These are phyloP conservation scores for Vitis labrusca DNA, from an alignment of 164 flowering plant genomes.

Conservation along the genomic window DNA sequence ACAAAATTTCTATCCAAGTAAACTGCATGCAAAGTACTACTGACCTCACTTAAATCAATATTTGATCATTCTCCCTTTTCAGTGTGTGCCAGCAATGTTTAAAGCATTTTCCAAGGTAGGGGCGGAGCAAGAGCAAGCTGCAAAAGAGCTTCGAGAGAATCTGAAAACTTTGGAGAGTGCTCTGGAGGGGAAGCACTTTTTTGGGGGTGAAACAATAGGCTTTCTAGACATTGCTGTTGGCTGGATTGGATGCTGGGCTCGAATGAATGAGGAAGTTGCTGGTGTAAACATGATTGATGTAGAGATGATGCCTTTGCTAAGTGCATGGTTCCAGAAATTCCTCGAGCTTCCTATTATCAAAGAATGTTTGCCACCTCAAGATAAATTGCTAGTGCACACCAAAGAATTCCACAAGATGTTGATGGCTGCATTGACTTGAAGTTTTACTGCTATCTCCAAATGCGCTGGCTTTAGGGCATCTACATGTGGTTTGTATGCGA, in stretches of 20 bases:
- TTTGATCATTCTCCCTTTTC: not conserved
- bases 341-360: conserved; percentile 24
- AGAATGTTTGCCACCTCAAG: conserved; percentile 25
- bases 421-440: conserved; percentile 18
- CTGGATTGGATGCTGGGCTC: conserved; percentile 25
- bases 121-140: conserved; percentile 24
- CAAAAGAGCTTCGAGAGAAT: conserved; percentile 26
- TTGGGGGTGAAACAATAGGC: conserved; percentile 29
- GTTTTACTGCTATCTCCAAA: not conserved
- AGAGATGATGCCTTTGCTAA: conserved; percentile 26
- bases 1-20: no score
- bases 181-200: conserved; percentile 17
- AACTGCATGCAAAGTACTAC: no score
- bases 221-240: conserved; percentile 26
- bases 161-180: conserved; percentile 28
- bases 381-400: conserved; percentile 20
- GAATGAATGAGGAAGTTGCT: conserved; percentile 21
- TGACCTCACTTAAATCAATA: no score
- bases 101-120: conserved; percentile 16
- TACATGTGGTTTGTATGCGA: not conserved
- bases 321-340: conserved; percentile 21
- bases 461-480: not conserved
- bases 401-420: conserved; percentile 17
- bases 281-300: conserved; percentile 21
- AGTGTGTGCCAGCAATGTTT: conserved; percentile 18